Conservation (phyloP, 1,284 basidiomycete species). For the Kalmanozyma brasiliensis region DNA sequence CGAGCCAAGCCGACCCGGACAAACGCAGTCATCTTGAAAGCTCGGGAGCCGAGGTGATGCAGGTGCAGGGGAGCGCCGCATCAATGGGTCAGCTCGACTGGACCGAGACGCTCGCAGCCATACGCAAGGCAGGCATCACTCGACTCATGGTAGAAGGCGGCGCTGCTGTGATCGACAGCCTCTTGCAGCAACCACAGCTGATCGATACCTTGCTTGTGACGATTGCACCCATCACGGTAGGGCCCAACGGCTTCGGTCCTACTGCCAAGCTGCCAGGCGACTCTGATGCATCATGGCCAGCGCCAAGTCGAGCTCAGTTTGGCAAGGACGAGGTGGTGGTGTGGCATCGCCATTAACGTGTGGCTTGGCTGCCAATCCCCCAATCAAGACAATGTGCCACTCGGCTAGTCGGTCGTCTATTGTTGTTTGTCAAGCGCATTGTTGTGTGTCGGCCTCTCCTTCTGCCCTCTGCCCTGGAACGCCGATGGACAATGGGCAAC, state of each 20-base stretch:
- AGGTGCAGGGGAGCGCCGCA: constrained; percentile 65
- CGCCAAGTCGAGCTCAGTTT: constrained; percentile 11
- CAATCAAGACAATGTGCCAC: no score
- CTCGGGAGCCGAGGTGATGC: constrained; percentile 68
- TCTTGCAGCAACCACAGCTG: constrained; percentile 66
- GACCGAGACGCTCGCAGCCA: constrained; percentile 26
- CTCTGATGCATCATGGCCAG: constrained; percentile 4
- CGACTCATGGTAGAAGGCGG: constrained; percentile 97
- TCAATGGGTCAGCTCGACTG: constrained; percentile 21
- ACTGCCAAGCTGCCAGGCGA: constrained; percentile 14
- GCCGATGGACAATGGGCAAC: no score
- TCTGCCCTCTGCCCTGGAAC: no score
- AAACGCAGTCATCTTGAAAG: constrained; percentile 58
- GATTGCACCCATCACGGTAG: constrained; percentile 23
- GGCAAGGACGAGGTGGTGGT: constrained; percentile 33
- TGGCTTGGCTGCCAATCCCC: no score
- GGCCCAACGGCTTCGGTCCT: constrained; percentile 29
- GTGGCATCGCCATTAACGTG: constrained; percentile 18
- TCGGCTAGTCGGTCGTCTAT: background rate
- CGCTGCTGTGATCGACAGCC: constrained; percentile 81
- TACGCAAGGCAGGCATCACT: constrained; percentile 71
- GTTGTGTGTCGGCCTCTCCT: no score
- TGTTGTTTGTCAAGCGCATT: no score
- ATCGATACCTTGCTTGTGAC: constrained; percentile 46
- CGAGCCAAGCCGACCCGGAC: constrained; percentile 47